phyloP scores from a whole-genome alignment of 1,284 basidiomycete species.

The Apiotrichum montevideense region DNA sequence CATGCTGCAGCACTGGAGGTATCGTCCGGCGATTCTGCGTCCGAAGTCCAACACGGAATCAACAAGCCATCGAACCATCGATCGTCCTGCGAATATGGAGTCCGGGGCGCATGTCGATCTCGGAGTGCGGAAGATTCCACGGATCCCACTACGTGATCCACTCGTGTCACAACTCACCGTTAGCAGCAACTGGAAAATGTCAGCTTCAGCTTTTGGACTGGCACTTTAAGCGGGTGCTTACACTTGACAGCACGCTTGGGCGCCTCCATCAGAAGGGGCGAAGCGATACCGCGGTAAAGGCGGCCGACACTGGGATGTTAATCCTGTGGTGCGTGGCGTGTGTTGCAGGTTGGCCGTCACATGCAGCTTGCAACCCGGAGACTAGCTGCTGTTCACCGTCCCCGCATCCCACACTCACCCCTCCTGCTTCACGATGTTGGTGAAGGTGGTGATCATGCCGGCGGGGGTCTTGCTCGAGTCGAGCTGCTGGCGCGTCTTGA shows the following conservation, averaged over 20 bases:
- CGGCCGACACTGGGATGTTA: constrained; percentile 58
- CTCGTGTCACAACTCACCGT: constrained; percentile 19
- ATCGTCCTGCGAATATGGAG: too few relatives aligned
- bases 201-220: neutral
- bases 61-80: too few relatives aligned
- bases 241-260: constrained; percentile 99
- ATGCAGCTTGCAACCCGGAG: neutral
- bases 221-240: constrained; percentile 53
- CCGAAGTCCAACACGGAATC: too few relatives aligned
- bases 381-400: neutral
- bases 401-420: constrained; percentile 50
- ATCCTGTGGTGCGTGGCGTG: neutral
- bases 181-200: constrained; percentile 30
- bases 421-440: constrained; percentile 61
- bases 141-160: too few relatives aligned
- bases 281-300: constrained; percentile 88
- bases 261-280: constrained; percentile 90
- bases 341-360: too few relatives aligned
- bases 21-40: too few relatives aligned
- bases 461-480: constrained; percentile 69
- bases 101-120: too few relatives aligned
- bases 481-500: constrained; percentile 97
- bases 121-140: too few relatives aligned
- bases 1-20: too few relatives aligned
- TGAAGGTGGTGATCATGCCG: constrained; percentile 70